Evolutionary conservation across 192 early-diverging fungal genomes (phyloP).

Genomic region (Coemansia sp.): DNA sequence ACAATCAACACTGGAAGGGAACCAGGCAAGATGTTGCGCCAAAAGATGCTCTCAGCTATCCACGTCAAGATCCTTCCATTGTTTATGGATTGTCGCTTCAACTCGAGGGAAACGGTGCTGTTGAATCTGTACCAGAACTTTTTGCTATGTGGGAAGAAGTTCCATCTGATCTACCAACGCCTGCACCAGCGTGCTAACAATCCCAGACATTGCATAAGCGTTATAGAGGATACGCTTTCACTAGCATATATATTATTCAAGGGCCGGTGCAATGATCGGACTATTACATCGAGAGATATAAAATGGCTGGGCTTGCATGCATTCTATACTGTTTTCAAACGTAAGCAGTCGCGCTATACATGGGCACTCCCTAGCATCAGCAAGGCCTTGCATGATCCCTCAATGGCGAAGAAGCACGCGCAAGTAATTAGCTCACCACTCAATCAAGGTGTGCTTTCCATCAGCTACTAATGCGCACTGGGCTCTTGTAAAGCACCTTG

Average conservation of each 20-base stretch:
- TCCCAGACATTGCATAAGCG: constrained; percentile 9
- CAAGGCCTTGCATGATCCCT: constrained; percentile 16
- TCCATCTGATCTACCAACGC: constrained; percentile 39
- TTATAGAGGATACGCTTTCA: constrained; percentile 18
- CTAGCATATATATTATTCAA: constrained; percentile 32
- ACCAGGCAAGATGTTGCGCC: constrained; percentile 42
- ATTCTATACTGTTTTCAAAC: constrained; percentile 41
- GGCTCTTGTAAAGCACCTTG: no score
- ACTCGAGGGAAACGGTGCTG: constrained; percentile 61
- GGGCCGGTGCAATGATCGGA: constrained; percentile 15
- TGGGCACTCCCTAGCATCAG: constrained; percentile 22
- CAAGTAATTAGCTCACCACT: constrained; percentile 18
- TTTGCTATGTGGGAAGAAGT: constrained; percentile 69
- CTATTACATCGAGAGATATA: constrained; percentile 21
- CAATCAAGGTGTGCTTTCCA: constrained; percentile 23
- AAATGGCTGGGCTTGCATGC: constrained; percentile 56
- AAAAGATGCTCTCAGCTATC: constrained; percentile 45
- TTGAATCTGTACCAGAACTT: constrained; percentile 81
- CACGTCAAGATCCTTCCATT: constrained; percentile 49
- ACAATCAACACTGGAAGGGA: constrained; percentile 49
- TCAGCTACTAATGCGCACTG: constrained; percentile 33
- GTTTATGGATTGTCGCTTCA: constrained; percentile 64
- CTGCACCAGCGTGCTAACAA: constrained; percentile 20
- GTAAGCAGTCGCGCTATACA: constrained; percentile 50
- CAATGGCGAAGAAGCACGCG: constrained; percentile 7